Evolutionary conservation across 148 eudicot species (phyloP), one percentile per base, ranked within the genome.

Genomic region (Dysphania ambrosioides): DNA sequence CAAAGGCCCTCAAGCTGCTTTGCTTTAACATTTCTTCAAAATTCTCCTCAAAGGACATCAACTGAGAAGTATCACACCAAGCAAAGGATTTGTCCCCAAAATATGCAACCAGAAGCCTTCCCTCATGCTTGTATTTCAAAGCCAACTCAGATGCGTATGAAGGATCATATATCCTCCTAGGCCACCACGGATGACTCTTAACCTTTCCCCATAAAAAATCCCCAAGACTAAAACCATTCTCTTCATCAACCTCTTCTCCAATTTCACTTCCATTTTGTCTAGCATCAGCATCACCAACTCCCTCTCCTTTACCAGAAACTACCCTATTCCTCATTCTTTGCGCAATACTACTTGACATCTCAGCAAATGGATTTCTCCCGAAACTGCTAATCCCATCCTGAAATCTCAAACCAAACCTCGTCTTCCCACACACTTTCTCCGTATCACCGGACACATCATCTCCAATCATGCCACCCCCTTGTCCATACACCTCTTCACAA

Each of bases 81-180:
- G 96, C 87, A 79, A 86, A 92, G 1, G 97, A 83, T n/a, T 85
- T 84, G 42, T 92, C 96, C 59, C 93, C 97, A 74, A 92, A 92
- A 61, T 84, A 92, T 0, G 90, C 97, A 72, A 92, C 97, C 31
- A 92, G 84, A 49, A 88, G 63, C 44, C 85, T 80, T 12, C 82
- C 85, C 64, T 81, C 81, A 61, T 83, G 85, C 47, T 81, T 85
- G 75, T 74, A 74, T 67, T 69, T 82, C 68, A 77, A 56, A 2
- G 96, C 97, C 64, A 70, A 80, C 5, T 90, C 90, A 0, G 97
- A 88, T 18, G 96, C 97, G 82, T 85, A 77, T 0, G 82, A 76
- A 57, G 90, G 79, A 71, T 86, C 80, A 61, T 84, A 87, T 29
- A 92, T 73, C 82, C 83, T 91, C 24, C 97, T 96, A 0, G 97